phyloP scores from a whole-genome alignment of 2,329 filamentous ascomycete genomes.

The Trichoderma hamatum region DNA sequence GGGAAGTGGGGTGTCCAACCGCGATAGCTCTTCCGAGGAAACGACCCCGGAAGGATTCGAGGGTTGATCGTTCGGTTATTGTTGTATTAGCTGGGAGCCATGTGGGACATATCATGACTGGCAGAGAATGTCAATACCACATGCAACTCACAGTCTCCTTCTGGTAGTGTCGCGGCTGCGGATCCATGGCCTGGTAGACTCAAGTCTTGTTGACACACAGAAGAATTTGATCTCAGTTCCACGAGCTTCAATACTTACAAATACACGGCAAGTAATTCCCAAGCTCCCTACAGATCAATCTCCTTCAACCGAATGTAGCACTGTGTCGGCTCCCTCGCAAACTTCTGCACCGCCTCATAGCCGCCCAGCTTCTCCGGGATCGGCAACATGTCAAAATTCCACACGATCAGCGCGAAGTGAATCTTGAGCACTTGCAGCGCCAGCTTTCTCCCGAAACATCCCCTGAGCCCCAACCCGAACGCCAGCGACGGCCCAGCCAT shows the following conservation, averaged over 20 bases:
- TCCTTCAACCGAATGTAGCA: conserved; percentile 12
- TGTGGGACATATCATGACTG: neutral
- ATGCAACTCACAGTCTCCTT: neutral
- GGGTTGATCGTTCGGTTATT: neutral
- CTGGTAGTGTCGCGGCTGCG: neutral
- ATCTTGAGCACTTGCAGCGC: conserved; percentile 43
- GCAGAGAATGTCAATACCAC: neutral
- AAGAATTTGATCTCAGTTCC: neutral
- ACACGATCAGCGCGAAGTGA: conserved; percentile 41
- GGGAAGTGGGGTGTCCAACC: too few relatives aligned
- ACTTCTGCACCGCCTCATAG: conserved; percentile 18
- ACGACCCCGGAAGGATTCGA: neutral
- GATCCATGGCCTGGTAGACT: neutral
- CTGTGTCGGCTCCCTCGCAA: conserved; percentile 19
- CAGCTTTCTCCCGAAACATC: conserved; percentile 44
- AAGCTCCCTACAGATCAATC: conserved; percentile 6
- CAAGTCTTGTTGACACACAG: neutral
- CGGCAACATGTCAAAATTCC: conserved; percentile 41
- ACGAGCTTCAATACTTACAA: neutral
- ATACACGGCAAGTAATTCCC: neutral
- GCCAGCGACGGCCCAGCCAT: conserved; percentile 41
- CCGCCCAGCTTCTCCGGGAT: conserved; percentile 14
- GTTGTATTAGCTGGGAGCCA: neutral
- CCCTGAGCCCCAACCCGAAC: conserved; percentile 43
- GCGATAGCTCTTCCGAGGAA: neutral